These are phyloP conservation scores for Mycena rosella DNA, from an alignment of 768 basidiomycete genomes.

Conservation along the genomic window DNA sequence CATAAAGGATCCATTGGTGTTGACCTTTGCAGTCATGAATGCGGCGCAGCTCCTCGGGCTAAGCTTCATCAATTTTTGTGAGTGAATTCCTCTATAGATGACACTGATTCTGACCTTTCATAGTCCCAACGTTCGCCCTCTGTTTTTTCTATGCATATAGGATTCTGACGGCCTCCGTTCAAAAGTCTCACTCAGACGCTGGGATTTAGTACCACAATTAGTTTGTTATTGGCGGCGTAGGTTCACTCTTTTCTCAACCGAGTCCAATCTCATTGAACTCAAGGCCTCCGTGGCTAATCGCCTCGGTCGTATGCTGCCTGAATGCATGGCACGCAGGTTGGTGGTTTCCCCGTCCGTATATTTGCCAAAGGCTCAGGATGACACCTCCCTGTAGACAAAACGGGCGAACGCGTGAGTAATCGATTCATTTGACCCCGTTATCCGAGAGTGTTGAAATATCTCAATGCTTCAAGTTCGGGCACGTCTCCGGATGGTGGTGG, in stretches of 20 bases:
- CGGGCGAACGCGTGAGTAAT: constrained; percentile 74
- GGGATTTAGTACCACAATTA: constrained; percentile 70
- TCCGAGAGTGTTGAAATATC: too few species aligned
- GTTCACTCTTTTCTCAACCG: constrained; percentile 32
- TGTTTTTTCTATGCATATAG: not conserved
- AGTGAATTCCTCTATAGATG: not conserved
- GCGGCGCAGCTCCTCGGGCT: constrained; percentile 65
- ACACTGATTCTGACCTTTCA: not conserved
- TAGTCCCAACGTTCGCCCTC: constrained; percentile 56
- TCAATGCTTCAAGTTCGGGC: too few species aligned
- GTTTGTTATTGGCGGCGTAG: constrained; percentile 72
- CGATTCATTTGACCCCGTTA: too few species aligned
- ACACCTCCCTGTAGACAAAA: constrained; percentile 55
- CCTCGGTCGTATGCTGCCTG: constrained; percentile 60
- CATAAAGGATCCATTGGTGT: constrained; percentile 66
- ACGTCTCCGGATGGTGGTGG: constrained; percentile 70
- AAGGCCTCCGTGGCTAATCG: constrained; percentile 76
- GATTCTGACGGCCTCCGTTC: not conserved
- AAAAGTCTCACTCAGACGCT: constrained; percentile 68
- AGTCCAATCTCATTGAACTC: not conserved
- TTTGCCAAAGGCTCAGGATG: not conserved
- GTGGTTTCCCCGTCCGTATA: constrained; percentile 4
- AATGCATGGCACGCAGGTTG: constrained; percentile 67
- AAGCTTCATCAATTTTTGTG: constrained; percentile 71
- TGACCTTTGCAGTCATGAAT: constrained; percentile 65